These are phyloP conservation scores for Aureobasidium zeae DNA, from an alignment of 2,329 filamentous ascomycete species.

Conservation along the genomic window DNA sequence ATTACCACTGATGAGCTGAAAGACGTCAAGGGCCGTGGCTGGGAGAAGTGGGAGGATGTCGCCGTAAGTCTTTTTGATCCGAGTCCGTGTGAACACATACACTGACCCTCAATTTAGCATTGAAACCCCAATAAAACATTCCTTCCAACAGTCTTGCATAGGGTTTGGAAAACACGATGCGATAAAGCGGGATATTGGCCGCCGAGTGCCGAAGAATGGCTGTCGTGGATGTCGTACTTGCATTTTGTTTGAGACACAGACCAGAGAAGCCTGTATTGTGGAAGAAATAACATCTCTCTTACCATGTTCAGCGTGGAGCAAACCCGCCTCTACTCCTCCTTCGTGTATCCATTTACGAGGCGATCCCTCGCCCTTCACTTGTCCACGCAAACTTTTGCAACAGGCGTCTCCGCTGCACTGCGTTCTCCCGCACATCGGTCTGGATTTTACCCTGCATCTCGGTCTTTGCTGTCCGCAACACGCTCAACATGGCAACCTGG, in stretches of 20 bases:
- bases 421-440: background rate
- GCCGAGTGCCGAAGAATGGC: no score
- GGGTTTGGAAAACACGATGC: background rate
- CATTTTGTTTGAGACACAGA: no score
- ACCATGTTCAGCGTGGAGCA: no score
- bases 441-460: background rate
- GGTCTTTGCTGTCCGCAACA: background rate
- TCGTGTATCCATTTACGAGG: background rate
- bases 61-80: background rate
- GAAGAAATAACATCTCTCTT: no score
- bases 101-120: background rate
- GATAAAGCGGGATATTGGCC: background rate
- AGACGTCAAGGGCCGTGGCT: background rate
- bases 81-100: background rate
- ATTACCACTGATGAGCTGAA: background rate
- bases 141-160: background rate
- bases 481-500: background rate
- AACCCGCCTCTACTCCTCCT: no score
- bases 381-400: background rate
- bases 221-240: background rate
- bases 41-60: slow-evolving; percentile 5
- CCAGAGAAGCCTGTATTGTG: no score
- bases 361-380: background rate
- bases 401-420: background rate
- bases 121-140: background rate